These are phyloP conservation scores for Thalia dealbata DNA, from an alignment of 176 grass and related monocot species.

Conservation along the genomic window DNA sequence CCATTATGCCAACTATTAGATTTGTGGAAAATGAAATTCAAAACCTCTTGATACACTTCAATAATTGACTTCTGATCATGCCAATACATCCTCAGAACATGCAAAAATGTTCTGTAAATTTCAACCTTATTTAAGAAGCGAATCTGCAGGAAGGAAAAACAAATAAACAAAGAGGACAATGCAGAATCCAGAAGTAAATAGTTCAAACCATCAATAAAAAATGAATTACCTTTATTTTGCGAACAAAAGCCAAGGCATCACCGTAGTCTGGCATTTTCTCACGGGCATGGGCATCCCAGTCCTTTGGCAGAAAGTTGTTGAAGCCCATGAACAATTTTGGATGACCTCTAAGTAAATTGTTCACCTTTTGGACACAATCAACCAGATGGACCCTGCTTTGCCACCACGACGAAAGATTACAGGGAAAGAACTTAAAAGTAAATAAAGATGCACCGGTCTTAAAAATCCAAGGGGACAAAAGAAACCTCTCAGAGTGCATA, in stretches of 20 bases:
- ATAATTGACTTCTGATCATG: background rate
- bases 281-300: background rate
- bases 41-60: slow-evolving; percentile 10
- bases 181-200: background rate
- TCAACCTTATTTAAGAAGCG: slow-evolving; percentile 1
- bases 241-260: slow-evolving; percentile 5
- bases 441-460: too few relatives aligned
- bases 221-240: background rate
- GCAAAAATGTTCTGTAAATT: background rate
- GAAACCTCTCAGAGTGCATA: background rate
- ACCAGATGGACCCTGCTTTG: background rate
- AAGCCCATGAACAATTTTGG: slow-evolving; percentile 1
- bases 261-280: background rate
- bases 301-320: background rate
- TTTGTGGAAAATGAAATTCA: background rate
- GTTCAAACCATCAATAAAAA: background rate
- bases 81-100: background rate
- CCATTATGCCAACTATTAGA: background rate
- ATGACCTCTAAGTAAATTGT: background rate
- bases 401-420: background rate
- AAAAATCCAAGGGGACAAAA: background rate
- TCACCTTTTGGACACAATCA: background rate
- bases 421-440: background rate
- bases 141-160: background rate
- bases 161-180: background rate